phyloP scores from a whole-genome alignment of 2,329 filamentous ascomycete species.

The Elsinoe necatrix region DNA sequence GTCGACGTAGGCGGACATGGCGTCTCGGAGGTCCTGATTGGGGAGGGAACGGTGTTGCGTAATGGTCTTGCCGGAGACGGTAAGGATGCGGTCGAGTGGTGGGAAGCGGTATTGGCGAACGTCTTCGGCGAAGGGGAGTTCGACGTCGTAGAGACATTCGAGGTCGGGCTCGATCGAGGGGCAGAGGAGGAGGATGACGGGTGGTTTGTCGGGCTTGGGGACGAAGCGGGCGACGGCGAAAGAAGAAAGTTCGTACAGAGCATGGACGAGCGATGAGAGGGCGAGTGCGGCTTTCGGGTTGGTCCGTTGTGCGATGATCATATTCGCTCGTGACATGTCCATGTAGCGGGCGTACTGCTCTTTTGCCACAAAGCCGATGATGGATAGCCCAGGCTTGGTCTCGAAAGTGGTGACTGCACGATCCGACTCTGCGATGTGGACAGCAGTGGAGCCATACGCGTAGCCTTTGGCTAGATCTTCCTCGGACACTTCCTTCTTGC shows the following conservation, averaged over 20 bases:
- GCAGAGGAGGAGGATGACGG: slow-evolving; percentile 66
- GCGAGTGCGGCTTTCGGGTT: slow-evolving; percentile 79
- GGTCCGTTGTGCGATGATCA: slow-evolving; percentile 66
- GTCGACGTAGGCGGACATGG: slow-evolving; percentile 89
- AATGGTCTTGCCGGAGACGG: slow-evolving; percentile 71
- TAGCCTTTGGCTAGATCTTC: slow-evolving; percentile 89
- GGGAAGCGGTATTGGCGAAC: slow-evolving; percentile 85
- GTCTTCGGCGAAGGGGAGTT: slow-evolving; percentile 89
- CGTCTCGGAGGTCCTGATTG: slow-evolving; percentile 59
- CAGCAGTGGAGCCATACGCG: slow-evolving; percentile 83
- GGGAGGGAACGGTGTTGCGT: slow-evolving; percentile 80
- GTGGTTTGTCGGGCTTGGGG: slow-evolving; percentile 71
- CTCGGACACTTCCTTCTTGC: slow-evolving; percentile 70
- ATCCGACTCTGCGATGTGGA: slow-evolving; percentile 80
- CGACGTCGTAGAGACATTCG: slow-evolving; percentile 82
- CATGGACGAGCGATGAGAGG: slow-evolving; percentile 81
- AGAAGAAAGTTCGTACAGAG: slow-evolving; percentile 73
- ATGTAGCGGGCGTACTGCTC: slow-evolving; percentile 71
- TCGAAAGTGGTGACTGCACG: slow-evolving; percentile 82
- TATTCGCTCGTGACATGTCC: slow-evolving; percentile 69
- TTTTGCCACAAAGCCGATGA: slow-evolving; percentile 76
- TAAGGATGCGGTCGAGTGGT: slow-evolving; percentile 77
- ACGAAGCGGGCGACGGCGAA: slow-evolving; percentile 84
- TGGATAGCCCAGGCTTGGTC: slow-evolving; percentile 63
- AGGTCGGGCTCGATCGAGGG: slow-evolving; percentile 70